Percentiles rank a stretch among this genome's conserved stretches.
These are phyloP conservation scores for Colletotrichum sp. DNA, from an alignment of 2,329 filamentous ascomycete species.

Conservation along the genomic window DNA sequence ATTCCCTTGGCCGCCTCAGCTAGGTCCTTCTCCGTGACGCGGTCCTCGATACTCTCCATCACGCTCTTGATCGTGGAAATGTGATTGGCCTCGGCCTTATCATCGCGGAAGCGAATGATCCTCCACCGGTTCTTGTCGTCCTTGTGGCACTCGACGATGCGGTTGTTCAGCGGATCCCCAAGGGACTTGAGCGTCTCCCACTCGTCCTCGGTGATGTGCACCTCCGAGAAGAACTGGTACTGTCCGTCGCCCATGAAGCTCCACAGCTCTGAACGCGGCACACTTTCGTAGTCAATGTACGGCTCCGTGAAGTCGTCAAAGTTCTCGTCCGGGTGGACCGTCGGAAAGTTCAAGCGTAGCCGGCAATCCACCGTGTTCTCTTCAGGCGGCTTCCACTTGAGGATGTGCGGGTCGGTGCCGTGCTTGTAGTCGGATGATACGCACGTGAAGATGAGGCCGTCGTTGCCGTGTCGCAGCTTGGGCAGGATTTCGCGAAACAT, in stretches of 20 bases:
- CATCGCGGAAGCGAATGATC: conserved; percentile 87
- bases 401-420: conserved; percentile 90
- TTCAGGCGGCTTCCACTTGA: conserved; percentile 96
- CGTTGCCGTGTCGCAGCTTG: conserved; percentile 87
- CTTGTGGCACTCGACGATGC: conserved; percentile 89
- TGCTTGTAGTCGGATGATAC: conserved; percentile 83
- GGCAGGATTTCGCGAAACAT: conserved; percentile 92
- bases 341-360: conserved; percentile 77
- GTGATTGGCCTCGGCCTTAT: conserved; percentile 92
- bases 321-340: conserved; percentile 71
- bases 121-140: conserved; percentile 80
- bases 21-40: conserved; percentile 83
- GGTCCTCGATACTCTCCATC: conserved; percentile 86
- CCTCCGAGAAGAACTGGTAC: conserved; percentile 70
- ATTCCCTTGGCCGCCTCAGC: conserved; percentile 73
- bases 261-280: conserved; percentile 76
- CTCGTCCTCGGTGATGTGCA: conserved; percentile 75
- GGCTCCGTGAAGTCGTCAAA: conserved; percentile 64
- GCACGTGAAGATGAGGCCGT: conserved; percentile 98
- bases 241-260: conserved; percentile 67
- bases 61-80: conserved; percentile 84
- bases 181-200: conserved; percentile 83
- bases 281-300: conserved; percentile 79
- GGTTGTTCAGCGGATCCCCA: conserved; percentile 78
- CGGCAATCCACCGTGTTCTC: conserved; percentile 97